Evolutionary conservation across 2,329 filamentous ascomycete species (phyloP).

Genomic region (Colletotrichum filicis): DNA sequence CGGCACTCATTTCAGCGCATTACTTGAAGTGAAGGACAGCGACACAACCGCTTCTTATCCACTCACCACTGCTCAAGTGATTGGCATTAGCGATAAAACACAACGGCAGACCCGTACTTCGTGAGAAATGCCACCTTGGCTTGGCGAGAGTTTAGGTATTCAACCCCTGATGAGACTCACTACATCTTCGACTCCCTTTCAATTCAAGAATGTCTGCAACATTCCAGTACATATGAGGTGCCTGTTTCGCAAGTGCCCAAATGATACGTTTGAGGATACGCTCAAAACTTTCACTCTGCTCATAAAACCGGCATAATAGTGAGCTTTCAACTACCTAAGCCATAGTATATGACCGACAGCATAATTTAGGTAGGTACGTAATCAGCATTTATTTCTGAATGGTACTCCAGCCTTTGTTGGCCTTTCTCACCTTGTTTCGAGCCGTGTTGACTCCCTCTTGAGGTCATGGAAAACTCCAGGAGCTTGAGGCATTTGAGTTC

Average conservation of each 20-base stretch:
- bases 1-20: conserved; percentile 1
- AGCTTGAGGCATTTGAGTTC: no score
- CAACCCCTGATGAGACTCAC: background rate
- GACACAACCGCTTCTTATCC: background rate
- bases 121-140: background rate
- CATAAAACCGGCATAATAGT: no score
- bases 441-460: no score
- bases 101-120: background rate
- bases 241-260: background rate
- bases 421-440: no score
- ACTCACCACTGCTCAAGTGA: background rate
- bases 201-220: background rate
- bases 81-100: background rate
- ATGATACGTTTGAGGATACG: background rate
- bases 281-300: background rate
- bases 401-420: no score
- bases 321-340: no score
- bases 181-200: background rate
- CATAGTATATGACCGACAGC: no score
- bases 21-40: background rate
- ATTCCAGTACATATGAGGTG: background rate
- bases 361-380: no score
- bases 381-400: no score
- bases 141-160: background rate
- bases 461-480: no score